Base-by-base conservation (phyloP, 805 yeast species). In the Wickerhamomyces alni region DNA sequence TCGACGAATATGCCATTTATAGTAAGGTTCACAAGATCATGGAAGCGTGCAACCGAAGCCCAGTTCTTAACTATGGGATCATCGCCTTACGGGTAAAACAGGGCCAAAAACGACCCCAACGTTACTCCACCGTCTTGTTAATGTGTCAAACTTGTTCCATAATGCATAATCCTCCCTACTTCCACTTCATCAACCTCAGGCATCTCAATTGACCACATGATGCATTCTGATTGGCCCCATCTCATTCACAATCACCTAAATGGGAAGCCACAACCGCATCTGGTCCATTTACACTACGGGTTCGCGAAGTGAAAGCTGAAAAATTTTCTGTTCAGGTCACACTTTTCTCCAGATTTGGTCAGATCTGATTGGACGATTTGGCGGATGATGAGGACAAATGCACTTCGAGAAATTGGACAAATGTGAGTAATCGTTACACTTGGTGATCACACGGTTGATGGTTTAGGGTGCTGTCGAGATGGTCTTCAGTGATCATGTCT, bases 1-100 rank as follows among this genome's bases (percentile, higher is more conserved):
- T 26, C 28, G 28, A 11, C 12, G 12, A 9, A 9, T 26, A 9
- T 9, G 6, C 28, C 28, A n/a, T 26, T 26, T 26, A 26, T 26
- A 26, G 28, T 11, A 28, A 28, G 17, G n/a, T 18, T 8, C n/a
- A 30, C 5, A 11, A 15, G n/a, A 17, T 10, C 21, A 30, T 21
- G 34, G 34, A 31, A 31, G 34, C 34, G 9, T 31, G 17, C 34
- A 31, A 19, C 34, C 34, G 34, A 31, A 31, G 15, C 12, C 28
- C 28, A 10, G 15, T n/a, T 15, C 18, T 28, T 28, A n/a, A 16
- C 31, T 28, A 15, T 28, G 18, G 18, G 17, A 18, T 6, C 11
- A 30, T 17, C 24, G 33, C 33, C 33, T 30, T 30, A 18, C 33
- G 24, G 24, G n/a, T 5, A 13, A 30, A 30, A 30, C 17, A 28